A percentile compares a stretch with the other conserved stretches of the same genome.
These are phyloP conservation scores for Huntiella decipiens DNA, from an alignment of 2,329 filamentous ascomycete genomes.

Conservation along the genomic window DNA sequence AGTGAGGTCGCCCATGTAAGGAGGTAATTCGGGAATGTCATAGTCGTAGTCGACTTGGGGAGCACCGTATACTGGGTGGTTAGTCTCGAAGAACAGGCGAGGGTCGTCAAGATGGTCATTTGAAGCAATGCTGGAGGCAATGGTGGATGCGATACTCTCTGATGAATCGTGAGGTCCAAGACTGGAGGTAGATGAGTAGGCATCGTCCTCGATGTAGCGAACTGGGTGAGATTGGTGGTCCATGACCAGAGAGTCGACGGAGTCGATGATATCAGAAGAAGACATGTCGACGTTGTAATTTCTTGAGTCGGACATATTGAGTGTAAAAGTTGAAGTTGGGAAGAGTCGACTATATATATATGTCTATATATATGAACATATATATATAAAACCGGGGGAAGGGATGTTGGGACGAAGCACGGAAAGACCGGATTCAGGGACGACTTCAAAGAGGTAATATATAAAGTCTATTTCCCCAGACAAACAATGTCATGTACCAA, in stretches of 20 bases:
- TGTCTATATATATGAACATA: too few species aligned
- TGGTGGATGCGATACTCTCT: conserved; percentile 64
- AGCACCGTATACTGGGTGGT: not conserved
- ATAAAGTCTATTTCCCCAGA: too few species aligned
- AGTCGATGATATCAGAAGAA: too few species aligned
- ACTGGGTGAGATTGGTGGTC: not conserved
- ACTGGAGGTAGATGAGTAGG: conserved; percentile 15
- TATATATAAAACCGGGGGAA: not conserved
- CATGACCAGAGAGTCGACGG: not conserved
- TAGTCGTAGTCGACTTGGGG: conserved; percentile 14
- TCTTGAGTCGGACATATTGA: too few species aligned
- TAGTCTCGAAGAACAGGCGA: not conserved
- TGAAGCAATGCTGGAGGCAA: conserved; percentile 42
- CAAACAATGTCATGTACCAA: too few species aligned
- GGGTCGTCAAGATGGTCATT: conserved; percentile 21
- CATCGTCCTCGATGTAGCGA: conserved; percentile 12
- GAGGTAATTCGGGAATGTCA: conserved; percentile 34
- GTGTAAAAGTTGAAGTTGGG: too few species aligned
- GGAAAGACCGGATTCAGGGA: too few species aligned
- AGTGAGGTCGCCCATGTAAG: conserved; percentile 41
- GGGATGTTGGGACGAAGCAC: too few species aligned
- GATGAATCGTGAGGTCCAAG: conserved; percentile 40
- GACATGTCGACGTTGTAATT: too few species aligned
- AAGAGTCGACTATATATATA: too few species aligned
- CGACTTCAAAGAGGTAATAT: too few species aligned